These are phyloP conservation scores for Dothistroma septosporum DNA, from an alignment of 2,329 filamentous ascomycete genomes.

Conservation along the genomic window DNA sequence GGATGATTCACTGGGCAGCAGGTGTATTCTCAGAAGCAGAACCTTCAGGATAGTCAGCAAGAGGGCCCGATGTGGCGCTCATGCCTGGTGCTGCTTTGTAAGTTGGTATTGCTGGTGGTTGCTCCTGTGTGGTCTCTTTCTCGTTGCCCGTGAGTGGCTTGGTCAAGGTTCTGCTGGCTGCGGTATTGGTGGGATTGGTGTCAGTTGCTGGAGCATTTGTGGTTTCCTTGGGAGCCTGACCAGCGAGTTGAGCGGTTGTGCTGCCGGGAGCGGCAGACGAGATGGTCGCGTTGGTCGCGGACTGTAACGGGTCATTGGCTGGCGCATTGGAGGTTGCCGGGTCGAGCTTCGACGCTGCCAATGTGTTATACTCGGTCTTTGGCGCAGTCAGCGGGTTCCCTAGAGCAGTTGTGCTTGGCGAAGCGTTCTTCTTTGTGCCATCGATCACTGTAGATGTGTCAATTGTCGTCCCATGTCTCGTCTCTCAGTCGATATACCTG, in stretches of 20 bases:
- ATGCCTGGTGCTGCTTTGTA: slow-evolving; percentile 15
- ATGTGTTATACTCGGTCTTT: slow-evolving; percentile 1
- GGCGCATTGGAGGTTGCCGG: not conserved
- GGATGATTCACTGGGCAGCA: not conserved
- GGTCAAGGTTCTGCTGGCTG: not conserved
- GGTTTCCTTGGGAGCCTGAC: not conserved
- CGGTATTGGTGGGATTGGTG: not conserved
- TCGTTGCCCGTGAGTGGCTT: not conserved
- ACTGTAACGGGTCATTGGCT: not conserved
- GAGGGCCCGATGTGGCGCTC: slow-evolving; percentile 25
- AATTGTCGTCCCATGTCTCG: not conserved
- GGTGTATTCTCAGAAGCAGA: slow-evolving; percentile 4
- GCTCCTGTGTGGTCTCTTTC: slow-evolving; percentile 3
- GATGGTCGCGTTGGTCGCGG: not conserved
- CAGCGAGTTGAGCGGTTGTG: slow-evolving; percentile 1
- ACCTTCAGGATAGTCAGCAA: slow-evolving; percentile 20
- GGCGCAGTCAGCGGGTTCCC: not conserved
- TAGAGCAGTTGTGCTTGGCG: not conserved
- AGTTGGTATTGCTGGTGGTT: not conserved
- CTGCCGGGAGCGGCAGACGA: not conserved
- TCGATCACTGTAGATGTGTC: not conserved
- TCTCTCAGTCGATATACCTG: not conserved
- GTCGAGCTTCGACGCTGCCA: not conserved
- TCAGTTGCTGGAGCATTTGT: not conserved
- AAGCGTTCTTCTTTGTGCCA: slow-evolving; percentile 1